Evolutionary conservation across 768 basidiomycete species (phyloP).

Genomic region (Krasilnikovozyma curviuscula): DNA sequence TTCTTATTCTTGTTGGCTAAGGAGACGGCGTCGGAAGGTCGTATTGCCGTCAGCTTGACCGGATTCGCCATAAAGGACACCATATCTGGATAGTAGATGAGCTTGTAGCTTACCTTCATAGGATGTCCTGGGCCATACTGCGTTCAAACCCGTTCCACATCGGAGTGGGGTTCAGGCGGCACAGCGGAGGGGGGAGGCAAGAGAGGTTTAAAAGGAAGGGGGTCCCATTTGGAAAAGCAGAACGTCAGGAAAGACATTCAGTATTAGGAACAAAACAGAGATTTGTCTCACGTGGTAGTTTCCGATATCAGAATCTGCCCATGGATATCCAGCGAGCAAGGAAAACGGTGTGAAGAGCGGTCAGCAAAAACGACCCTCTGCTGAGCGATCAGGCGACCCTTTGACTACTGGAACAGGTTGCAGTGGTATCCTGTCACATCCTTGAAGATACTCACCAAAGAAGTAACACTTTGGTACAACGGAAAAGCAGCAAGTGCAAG

Average conservation of each 20-base stretch:
- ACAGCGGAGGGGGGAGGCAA: neutral
- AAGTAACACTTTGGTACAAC: constrained; percentile 8
- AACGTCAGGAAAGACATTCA: too few relatives aligned
- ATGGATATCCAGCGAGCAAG: neutral
- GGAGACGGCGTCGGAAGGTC: too few relatives aligned
- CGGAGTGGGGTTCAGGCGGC: neutral
- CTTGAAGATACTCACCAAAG: constrained; percentile 11
- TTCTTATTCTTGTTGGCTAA: constrained; percentile 94
- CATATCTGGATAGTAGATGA: too few relatives aligned
- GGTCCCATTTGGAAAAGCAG: too few relatives aligned
- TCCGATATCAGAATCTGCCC: constrained; percentile 43
- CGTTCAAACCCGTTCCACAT: too few relatives aligned
- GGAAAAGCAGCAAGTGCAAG: neutral
- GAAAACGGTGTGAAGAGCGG: neutral
- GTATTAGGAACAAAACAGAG: neutral
- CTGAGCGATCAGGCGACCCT: neutral
- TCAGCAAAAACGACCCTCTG: neutral
- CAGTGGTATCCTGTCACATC: too few relatives aligned
- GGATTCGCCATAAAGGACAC: too few relatives aligned
- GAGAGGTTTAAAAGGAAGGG: too few relatives aligned
- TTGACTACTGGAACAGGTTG: neutral
- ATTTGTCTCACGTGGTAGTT: constrained; percentile 49
- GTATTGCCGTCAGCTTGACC: too few relatives aligned
- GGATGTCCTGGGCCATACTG: constrained; percentile 48
- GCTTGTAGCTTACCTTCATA: too few relatives aligned